A percentile compares a stretch with the other conserved stretches of the same genome.
These are phyloP conservation scores for Przewalskia tangutica DNA, from an alignment of 257 asterid genomes.

Conservation along the genomic window DNA sequence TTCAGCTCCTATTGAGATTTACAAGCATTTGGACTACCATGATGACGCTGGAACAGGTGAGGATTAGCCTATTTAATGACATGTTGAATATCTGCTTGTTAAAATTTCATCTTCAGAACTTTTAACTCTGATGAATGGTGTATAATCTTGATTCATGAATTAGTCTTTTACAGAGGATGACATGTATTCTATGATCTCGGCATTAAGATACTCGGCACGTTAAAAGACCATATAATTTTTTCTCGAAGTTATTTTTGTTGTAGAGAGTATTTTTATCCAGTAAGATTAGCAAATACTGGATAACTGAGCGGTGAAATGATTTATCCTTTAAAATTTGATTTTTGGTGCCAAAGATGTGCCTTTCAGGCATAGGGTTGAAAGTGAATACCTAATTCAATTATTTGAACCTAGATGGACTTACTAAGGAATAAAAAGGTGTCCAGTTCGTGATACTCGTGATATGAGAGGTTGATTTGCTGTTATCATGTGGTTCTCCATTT, in stretches of 20 bases:
- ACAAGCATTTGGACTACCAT: conserved; percentile 95
- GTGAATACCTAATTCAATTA: neutral
- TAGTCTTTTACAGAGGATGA: neutral
- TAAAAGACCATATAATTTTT: neutral
- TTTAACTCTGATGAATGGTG: neutral
- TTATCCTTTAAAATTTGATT: neutral
- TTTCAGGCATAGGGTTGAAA: neutral
- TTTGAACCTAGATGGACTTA: neutral
- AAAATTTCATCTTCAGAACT: neutral
- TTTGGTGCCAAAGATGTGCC: neutral
- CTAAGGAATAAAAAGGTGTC: neutral
- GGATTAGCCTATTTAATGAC: neutral
- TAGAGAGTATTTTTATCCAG: neutral
- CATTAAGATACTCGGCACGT: neutral
- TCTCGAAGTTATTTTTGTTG: neutral
- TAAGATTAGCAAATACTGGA: neutral
- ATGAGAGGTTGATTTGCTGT: neutral
- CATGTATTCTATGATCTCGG: neutral
- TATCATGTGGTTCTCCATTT: neutral
- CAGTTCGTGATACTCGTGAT: neutral
- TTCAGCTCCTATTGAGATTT: conserved; percentile 88
- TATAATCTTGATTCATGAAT: neutral
- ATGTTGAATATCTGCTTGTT: neutral
- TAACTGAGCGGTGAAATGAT: neutral
- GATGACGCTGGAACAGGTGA: conserved; percentile 77